Conservation (phyloP, 2,329 filamentous ascomycete species). For the Nemania sp. region DNA sequence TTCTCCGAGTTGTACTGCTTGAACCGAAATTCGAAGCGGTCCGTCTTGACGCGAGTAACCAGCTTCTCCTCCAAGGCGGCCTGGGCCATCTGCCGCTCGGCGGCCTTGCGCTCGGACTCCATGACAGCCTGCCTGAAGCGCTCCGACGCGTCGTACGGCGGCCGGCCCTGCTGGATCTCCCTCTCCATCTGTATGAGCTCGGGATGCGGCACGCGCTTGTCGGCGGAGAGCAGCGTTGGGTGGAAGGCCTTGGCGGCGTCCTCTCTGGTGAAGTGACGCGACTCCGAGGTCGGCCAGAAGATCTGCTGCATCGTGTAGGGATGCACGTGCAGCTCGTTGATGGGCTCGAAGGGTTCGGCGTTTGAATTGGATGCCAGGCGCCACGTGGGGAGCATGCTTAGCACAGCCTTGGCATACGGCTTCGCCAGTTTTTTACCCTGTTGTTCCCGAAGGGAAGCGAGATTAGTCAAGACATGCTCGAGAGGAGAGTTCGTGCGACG, state of each 20-base stretch:
- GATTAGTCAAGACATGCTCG: constrained; percentile 27
- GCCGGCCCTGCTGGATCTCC: constrained; percentile 47
- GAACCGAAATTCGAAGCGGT: constrained; percentile 67
- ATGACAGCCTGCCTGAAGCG: constrained; percentile 47
- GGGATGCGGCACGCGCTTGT: constrained; percentile 64
- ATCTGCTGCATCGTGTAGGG: constrained; percentile 65
- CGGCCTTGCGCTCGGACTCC: constrained; percentile 50
- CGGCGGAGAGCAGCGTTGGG: constrained; percentile 61
- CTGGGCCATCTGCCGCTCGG: constrained; percentile 43
- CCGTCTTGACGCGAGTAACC: constrained; percentile 52
- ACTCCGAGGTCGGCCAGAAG: constrained; percentile 68
- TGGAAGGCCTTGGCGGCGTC: constrained; percentile 70
- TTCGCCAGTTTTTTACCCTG: constrained; percentile 77
- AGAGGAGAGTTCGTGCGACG: constrained; percentile 24
- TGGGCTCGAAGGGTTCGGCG: constrained; percentile 55
- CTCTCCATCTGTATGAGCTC: constrained; percentile 63
- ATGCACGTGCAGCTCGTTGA: constrained; percentile 69
- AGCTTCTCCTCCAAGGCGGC: constrained; percentile 41
- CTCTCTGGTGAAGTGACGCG: constrained; percentile 64
- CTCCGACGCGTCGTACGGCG: constrained; percentile 44
- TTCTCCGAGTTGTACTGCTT: constrained; percentile 61
- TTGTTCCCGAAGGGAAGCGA: constrained; percentile 1
- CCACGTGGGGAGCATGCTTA: constrained; percentile 80
- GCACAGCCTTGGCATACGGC: constrained; percentile 76
- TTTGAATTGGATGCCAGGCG: constrained; percentile 56